Base-by-base conservation (phyloP, 2,329 filamentous ascomycete genomes). In the Diplocarpon rosae region DNA sequence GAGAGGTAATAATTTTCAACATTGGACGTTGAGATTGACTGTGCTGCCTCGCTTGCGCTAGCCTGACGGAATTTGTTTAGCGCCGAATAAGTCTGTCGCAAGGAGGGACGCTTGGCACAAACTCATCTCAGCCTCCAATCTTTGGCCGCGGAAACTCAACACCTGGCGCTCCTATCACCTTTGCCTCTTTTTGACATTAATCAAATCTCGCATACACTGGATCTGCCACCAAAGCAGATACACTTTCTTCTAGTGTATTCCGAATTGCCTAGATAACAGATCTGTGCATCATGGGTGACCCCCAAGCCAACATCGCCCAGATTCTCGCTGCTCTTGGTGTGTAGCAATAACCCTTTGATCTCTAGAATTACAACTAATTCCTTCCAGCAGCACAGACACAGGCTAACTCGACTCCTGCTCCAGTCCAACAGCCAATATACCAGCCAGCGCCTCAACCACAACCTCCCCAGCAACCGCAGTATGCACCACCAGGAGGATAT, bases 291-390 rank as follows among this genome's bases (percentile, higher is more conserved):
- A 70, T 71, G 68, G 66, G 66, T 40, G 66, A 67, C 48, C 63
- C 64, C 53, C 64, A 64, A 55, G 61, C 66, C 13, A 71, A 71
- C 55, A 71, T 74, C 51, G 66, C 65, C 31, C 65, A 69, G 36
- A 72, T 74, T 52, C 61, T 74, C 42, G 70, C 70, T 47, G 70
- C 70, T 38, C 62, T 74, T 42, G 68, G 69, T 70, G 59, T 53
- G 56, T 32, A 31, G 31, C 27, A 34, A 40, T 20, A 38, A 11
- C 10, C 24, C 14, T 31, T 8, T 12, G 8, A 31, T 20, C n/a
- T 30, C 16, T 15, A 37, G 28, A 38, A 5, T 38, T 28, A 28
- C 39, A 46, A 42, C 53, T 58, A 42, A 56, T 38, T 27, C 30
- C 14, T 37, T 44, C n/a, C 51, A 69, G 71, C 72, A 54, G 69